A percentile compares a stretch with the other conserved stretches of the same genome.
Conservation (phyloP, 805 yeast genomes). For the Candida saitoana region DNA sequence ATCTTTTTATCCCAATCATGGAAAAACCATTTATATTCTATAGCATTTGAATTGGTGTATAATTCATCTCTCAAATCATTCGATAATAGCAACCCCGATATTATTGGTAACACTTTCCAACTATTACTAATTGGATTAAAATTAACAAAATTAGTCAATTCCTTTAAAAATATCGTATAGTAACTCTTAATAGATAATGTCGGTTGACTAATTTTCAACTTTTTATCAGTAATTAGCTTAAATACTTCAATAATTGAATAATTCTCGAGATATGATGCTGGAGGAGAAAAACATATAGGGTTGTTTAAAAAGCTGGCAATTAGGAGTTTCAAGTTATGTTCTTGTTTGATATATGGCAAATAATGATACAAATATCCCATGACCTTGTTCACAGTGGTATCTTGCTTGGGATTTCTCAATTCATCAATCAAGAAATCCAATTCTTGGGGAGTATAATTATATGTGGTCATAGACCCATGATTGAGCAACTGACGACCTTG, state of each 20-base stretch:
- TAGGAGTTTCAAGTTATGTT: constrained; percentile 42
- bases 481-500: constrained; percentile 7
- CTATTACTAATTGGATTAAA: constrained; percentile 26
- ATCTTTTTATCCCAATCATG: constrained; percentile 29
- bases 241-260: constrained; percentile 47
- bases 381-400: constrained; percentile 26
- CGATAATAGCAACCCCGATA: constrained; percentile 43
- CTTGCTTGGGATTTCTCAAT: constrained; percentile 35
- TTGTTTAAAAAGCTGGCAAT: constrained; percentile 43
- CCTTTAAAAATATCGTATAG: constrained; percentile 35
- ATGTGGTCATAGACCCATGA: not conserved
- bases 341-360: constrained; percentile 46
- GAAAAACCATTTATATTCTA: constrained; percentile 32
- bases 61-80: constrained; percentile 31
- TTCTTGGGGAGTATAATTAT: constrained; percentile 32
- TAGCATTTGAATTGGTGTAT: constrained; percentile 21
- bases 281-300: constrained; percentile 28
- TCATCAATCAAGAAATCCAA: constrained; percentile 47
- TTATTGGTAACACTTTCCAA: constrained; percentile 48
- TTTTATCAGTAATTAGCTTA: constrained; percentile 42
- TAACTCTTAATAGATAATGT: constrained; percentile 42
- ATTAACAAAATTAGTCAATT: constrained; percentile 26
- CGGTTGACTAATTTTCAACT: constrained; percentile 46
- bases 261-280: constrained; percentile 23
- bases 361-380: constrained; percentile 49